Base-by-base conservation (phyloP, 768 basidiomycete species). In the Mycena chlorophos region DNA sequence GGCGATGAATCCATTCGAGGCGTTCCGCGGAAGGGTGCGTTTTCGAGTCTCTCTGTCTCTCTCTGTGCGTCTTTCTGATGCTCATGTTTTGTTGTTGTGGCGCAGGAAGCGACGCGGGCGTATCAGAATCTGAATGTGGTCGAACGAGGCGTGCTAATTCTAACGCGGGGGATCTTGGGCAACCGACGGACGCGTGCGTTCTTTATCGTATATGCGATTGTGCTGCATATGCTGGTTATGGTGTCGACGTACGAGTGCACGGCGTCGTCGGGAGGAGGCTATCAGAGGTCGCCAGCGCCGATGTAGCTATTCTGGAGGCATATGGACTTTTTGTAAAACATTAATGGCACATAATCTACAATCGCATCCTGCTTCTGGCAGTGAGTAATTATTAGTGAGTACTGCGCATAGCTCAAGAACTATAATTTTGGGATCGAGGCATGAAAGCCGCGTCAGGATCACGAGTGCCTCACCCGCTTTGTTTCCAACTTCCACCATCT, bases 1-100 rank as follows among this genome's bases (percentile, higher is more conserved):
- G 72, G 85, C 91, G 50, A 94, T 98, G 85, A 98, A 99, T 66
- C 96, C 97, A 0, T 99, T 99, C 68, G 95, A 98, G 70, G 94
- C 89, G 5, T 98, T 99, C 80, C 85, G 94, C 59, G 94, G 96
- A 1, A 79, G 94, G 69, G 96, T 97, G 64, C 62, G 94, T 82
- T 5, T 3, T 26, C 56, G 49, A 4, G 54, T 27, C 19, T 25
- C 22, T 27, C 26, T 27, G 26, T 5, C 8, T 22, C 40, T 27
- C 39, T 5, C 43, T 23, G 54, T 34, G 42, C 29, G 38, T 45
- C 16, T 23, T 57, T 54, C 49, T 49, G 23, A 31, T 51, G 20
- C 39, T 39, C 19, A 42, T 46, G 27, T 30, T 28, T 54, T 47
- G 30, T 52, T 29, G 19, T 26, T 37, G 37, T 23, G 34, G 54